Evolutionary conservation across 352 stramenopile genomes (phyloP), one percentile per base, ranked within the genome.

Genomic region (Pythium sp.): DNA sequence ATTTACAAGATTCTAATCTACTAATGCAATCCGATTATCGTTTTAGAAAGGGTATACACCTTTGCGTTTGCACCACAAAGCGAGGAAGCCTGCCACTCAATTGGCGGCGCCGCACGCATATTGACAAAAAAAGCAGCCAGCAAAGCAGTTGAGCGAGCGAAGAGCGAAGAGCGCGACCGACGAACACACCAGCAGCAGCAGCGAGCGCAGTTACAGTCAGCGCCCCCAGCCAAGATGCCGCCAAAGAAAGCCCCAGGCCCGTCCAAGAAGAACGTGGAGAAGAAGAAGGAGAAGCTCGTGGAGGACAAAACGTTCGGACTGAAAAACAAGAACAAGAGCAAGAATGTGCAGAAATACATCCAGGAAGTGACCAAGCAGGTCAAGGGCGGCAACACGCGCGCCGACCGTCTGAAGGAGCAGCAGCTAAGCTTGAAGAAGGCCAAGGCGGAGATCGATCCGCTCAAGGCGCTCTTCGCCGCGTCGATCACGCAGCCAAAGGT

Each of bases 261-360:
- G 43, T 92, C 84, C n/a, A 97, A 95, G 74, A 98, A 98, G 79
- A 76, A 75, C 22, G 78, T 90, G 34, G 81, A 97, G 80, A 97
- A 97, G 79, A 89, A 95, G 74, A 93, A 96, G 71, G 90, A 97
- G 20, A 97, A 98, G 82, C 70, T 85, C 22, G 74, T 99, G 46
- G 97, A 99, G 72, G 97, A 99, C 82, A 99, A 99, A 82, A 99
- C 97, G 18, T 99, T 99, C 72, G 98, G 98, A 30, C 83, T 99
- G 28, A 99, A 99, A 82, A 99, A 99, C 86, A 99, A 99, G 78
- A 99, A 99, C 79, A 99, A 99, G 83, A 96, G 81, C 73, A 98
- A 98, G 69, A 98, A 98, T 71, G 95, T 99, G 59, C 94, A 99
- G 74, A 89, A 96, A 74, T 97, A 94, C 77, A 92, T 98, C 59